Conservation (phyloP, 148 eudicot species). For the Vaccinium macrocarpon region DNA sequence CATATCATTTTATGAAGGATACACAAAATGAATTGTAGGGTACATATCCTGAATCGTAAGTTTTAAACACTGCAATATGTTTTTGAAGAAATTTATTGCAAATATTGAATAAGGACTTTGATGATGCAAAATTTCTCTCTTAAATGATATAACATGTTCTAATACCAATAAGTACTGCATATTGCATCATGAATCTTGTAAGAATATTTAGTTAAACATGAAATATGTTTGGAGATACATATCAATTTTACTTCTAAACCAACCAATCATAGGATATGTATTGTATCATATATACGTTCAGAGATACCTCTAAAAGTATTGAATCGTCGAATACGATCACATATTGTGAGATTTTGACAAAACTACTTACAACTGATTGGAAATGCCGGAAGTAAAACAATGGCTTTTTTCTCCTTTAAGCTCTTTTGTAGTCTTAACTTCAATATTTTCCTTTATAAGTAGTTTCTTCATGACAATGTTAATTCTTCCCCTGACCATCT, state of each 20-base stretch:
- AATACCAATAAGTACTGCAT: not conserved
- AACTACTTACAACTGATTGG: not conserved
- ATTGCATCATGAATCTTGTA: not conserved
- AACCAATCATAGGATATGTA: not conserved
- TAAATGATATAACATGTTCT: not conserved
- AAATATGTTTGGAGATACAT: not conserved
- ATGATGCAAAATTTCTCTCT: not conserved
- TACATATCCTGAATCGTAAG: too few species aligned
- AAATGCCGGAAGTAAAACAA: not conserved
- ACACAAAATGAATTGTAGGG: too few species aligned
- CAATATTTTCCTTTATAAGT: not conserved
- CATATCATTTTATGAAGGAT: too few species aligned
- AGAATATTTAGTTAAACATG: not conserved
- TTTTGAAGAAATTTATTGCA: not conserved
- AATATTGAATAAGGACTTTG: not conserved
- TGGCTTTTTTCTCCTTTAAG: not conserved
- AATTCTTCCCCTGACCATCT: conserved; percentile 12
- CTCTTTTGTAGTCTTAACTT: not conserved
- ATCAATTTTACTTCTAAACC: not conserved
- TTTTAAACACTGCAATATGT: not conserved
- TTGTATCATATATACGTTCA: not conserved
- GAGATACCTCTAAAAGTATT: not conserved
- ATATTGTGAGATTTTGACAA: not conserved
- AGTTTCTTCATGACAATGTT: not conserved
- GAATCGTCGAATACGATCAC: not conserved